A percentile compares a stretch with the other conserved stretches of the same genome.
phyloP scores from a whole-genome alignment of 2,329 filamentous ascomycete genomes.

The Calonectria ilicicola region DNA sequence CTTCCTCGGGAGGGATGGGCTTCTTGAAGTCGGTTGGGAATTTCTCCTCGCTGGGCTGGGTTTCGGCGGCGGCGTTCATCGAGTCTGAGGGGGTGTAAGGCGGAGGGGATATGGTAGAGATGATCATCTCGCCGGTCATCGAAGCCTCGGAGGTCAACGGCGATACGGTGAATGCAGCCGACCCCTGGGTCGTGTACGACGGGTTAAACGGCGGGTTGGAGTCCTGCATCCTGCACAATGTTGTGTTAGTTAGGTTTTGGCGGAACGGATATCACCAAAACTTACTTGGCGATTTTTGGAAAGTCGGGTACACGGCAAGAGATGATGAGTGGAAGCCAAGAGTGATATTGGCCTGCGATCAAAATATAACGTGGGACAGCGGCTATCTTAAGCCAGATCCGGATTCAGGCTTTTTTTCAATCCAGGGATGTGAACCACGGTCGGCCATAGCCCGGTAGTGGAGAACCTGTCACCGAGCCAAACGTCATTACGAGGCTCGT shows the following conservation, averaged over 20 bases:
- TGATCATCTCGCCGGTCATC: neutral
- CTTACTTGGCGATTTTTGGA: neutral
- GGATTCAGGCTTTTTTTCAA: neutral
- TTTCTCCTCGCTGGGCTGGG: neutral
- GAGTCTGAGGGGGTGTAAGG: conserved; percentile 9
- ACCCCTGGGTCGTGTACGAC: neutral
- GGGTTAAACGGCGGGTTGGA: neutral
- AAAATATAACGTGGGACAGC: neutral
- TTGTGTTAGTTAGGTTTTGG: neutral
- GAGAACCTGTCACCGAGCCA: neutral
- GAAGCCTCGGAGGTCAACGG: neutral
- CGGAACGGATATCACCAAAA: neutral
- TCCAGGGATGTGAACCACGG: too few species aligned
- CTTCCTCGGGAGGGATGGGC: neutral
- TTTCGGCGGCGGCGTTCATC: neutral
- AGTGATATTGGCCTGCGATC: neutral
- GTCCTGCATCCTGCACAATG: conserved; percentile 4
- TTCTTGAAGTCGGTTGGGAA: neutral
- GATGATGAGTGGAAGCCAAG: neutral
- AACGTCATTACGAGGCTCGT: neutral
- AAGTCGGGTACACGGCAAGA: neutral
- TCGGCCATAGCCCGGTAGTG: neutral
- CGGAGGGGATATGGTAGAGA: conserved; percentile 9
- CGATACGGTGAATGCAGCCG: conserved; percentile 6
- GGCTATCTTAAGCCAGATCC: neutral